A percentile compares a stretch with the other conserved stretches of the same genome.
These are phyloP conservation scores for Chytridium lagenaria DNA, from an alignment of 371 early-diverging fungal genomes.

Conservation along the genomic window DNA sequence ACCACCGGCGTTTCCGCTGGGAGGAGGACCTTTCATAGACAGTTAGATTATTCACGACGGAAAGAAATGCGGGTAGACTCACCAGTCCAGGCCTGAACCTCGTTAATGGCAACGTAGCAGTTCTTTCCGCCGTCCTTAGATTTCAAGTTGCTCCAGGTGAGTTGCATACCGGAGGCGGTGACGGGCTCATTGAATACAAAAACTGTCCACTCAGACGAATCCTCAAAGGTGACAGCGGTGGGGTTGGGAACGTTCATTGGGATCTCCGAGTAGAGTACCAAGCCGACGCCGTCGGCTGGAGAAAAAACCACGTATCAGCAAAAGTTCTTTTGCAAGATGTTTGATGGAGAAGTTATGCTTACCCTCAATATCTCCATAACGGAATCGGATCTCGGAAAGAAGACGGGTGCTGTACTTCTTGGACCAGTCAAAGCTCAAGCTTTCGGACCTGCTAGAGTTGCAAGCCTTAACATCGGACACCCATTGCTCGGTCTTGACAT, in stretches of 20 bases:
- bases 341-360: not conserved
- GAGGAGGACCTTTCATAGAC: conserved; percentile 14
- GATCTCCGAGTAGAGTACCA: conserved; percentile 26
- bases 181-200: conserved; percentile 25
- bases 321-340: not conserved
- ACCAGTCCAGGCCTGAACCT: conserved; percentile 39
- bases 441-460: conserved; percentile 13
- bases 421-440: conserved; percentile 25
- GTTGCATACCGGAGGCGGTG: conserved; percentile 23
- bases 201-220: conserved; percentile 21
- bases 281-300: conserved; percentile 23
- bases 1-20: not conserved
- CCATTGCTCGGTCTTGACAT: conserved; percentile 26
- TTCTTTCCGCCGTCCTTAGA: conserved; percentile 10
- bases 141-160: conserved; percentile 19
- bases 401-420: conserved; percentile 26
- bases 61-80: not conserved
- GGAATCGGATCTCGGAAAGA: conserved; percentile 28
- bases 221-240: conserved; percentile 20
- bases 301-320: not conserved
- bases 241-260: conserved; percentile 26
- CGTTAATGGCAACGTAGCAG: conserved; percentile 22
- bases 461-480: conserved; percentile 26
- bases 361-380: conserved; percentile 27
- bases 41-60: not conserved